These are phyloP conservation scores for Spathaspora hagerdaliae DNA, from an alignment of 805 yeast genomes.

Conservation along the genomic window DNA sequence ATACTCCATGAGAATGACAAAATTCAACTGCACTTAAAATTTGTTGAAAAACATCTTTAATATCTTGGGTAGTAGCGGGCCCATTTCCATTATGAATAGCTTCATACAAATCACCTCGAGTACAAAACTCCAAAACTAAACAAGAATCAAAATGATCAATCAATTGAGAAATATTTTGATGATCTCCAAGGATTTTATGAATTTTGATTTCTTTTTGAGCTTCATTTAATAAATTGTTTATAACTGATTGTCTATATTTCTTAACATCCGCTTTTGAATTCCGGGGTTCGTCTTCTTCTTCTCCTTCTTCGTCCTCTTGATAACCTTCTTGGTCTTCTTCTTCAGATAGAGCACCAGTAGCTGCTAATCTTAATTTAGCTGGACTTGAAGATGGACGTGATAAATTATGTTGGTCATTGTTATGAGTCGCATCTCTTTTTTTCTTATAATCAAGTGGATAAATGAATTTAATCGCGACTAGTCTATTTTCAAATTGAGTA, in stretches of 20 bases:
- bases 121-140: conserved; percentile 70
- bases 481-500: conserved; percentile 34
- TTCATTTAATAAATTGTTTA: conserved; percentile 42
- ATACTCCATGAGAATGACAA: conserved; percentile 47
- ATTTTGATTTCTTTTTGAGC: conserved; percentile 68
- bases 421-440: conserved; percentile 13
- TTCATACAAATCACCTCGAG: conserved; percentile 84
- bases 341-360: background rate
- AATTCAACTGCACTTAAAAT: conserved; percentile 47
- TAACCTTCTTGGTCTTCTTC: background rate
- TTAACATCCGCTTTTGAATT: conserved; percentile 1
- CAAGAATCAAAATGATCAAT: conserved; percentile 51
- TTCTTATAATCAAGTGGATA: conserved; percentile 49
- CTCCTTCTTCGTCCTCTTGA: background rate
- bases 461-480: conserved; percentile 85
- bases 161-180: conserved; percentile 43
- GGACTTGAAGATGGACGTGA: conserved; percentile 35
- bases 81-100: conserved; percentile 65
- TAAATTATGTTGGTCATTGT: conserved; percentile 11
- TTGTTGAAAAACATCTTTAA: conserved; percentile 51
- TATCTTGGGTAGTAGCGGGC: conserved; percentile 55
- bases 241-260: conserved; percentile 17
- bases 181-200: conserved; percentile 54
- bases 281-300: background rate
- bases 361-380: conserved; percentile 23